Base-by-base conservation (phyloP, 1,284 basidiomycete genomes). In the Cryptococcus deneoformans region DNA sequence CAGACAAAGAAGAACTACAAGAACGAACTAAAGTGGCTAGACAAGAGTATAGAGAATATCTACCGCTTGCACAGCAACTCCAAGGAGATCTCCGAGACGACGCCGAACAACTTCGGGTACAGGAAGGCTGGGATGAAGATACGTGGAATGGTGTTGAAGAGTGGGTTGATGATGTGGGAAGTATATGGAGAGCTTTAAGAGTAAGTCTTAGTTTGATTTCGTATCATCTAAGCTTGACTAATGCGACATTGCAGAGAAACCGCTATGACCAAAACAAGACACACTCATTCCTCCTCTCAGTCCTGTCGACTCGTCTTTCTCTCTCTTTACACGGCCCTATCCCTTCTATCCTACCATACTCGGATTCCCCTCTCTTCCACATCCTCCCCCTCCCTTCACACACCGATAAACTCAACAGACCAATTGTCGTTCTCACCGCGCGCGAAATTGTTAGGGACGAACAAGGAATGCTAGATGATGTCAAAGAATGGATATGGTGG, bases 401-500 rank as follows among this genome's bases (percentile, higher is more conserved):
- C 40, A 64, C 63, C 14, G 73, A 76, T 56, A 59, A 59, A 7
- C 51, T 70, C 3, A 65, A 63, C 4, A 65, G 75, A 14, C 77
- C 76, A 0, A 63, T 76, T 6, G 73, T 67, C 0, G 72, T 79
- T 0, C 64, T 79, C 3, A 65, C 65, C 3, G 56, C 73, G 3
- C 58, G 67, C 11, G 62, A 74, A n/a, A 68, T 75, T 0, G 46
- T 48, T 44, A 55, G 75, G 38, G 71, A 74, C 46, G 66, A 60
- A 10, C 55, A 68, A 3, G 75, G 72, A 2, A 63, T 61, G 7
- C 54, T 76, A 36, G 67, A 68, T 11, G 72, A 71, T 37, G 54
- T 79, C 34, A 73, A 73, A 46, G 67, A 72, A 40, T 76, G 71
- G 70, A 59, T 62, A 8, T 78, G 72, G 73, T 78, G 74, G 72